Evolutionary conservation across 352 stramenopile genomes (phyloP), one percentile per base, ranked within the genome.

Genomic region (Pythium periplocum): DNA sequence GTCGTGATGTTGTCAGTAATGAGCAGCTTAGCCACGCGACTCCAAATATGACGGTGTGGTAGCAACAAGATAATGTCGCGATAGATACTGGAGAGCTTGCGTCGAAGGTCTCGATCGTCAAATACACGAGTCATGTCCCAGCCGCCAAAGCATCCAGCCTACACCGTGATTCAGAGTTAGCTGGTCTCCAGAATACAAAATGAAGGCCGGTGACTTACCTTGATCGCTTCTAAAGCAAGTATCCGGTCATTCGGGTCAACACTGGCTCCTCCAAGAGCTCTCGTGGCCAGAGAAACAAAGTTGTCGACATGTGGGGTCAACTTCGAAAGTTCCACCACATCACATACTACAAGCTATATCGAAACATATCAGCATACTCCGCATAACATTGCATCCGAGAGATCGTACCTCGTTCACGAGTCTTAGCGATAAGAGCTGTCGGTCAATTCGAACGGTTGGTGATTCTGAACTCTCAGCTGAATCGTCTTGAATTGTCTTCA

Each of bases 1-100:
- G 64, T 55, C 56, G 42, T 53, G 3, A 36, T 41, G 4, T 50
- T 17, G n/a, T 26, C 17, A 26, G 17, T 26, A 26, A 26, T 26
- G 17, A 26, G 17, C 17, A 26, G 17, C 17, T 26, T 26, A 26
- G 17, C 17, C 17, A 26, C 17, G 12, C 58, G 62, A 32, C 73
- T 71, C 79, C 79, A 87, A 5, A 88, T 55, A 2, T 37, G 48
- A 54, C 59, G 52, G 45, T 53, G 59, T 32, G 71, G 50, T 33
- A 90, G 73, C 26, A 75, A 73, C 34, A 48, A 44, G 12, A 84
- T 53, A 4, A 90, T 63, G 8, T 88, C 66, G 11, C 61, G 71
- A 45, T 77, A 62, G 32, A 88, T 64, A 34, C 58, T 39, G 1
- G 62, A 61, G 47, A 78, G 80, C 9, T 67, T 42, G 33, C 56